Evolutionary conservation across 768 basidiomycete genomes (phyloP).

Genomic region (Suillus bovinus): DNA sequence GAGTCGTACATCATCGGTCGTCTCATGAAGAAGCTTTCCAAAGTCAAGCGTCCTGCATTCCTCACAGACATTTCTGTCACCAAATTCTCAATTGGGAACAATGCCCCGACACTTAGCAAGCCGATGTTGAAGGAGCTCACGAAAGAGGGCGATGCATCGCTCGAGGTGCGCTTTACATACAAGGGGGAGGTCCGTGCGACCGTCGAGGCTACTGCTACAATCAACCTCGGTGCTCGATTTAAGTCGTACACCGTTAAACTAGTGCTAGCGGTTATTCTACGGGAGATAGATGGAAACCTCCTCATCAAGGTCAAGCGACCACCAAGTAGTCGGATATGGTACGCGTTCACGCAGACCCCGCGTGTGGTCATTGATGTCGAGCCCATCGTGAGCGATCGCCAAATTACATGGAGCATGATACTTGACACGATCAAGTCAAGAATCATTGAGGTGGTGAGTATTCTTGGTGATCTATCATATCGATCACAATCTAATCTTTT

Average conservation of each 20-base stretch:
- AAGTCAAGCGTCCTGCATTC: conserved; percentile 87
- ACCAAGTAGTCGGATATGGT: conserved; percentile 94
- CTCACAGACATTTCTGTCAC: conserved; percentile 83
- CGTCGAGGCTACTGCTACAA: conserved; percentile 85
- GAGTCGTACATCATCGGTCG: conserved; percentile 85
- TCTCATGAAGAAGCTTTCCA: conserved; percentile 91
- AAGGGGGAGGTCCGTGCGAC: conserved; percentile 90
- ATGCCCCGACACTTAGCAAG: conserved; percentile 85
- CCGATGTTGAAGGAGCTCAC: conserved; percentile 99
- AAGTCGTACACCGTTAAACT: conserved; percentile 90
- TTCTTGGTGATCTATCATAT: conserved; percentile 4
- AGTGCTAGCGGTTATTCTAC: conserved; percentile 83
- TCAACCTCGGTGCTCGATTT: conserved; percentile 80
- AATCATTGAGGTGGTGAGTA: conserved; percentile 81
- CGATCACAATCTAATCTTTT: conserved; percentile 54
- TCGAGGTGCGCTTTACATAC: conserved; percentile 84
- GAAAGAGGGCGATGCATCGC: conserved; percentile 86
- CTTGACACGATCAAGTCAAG: conserved; percentile 86
- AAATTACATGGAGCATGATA: conserved; percentile 94
- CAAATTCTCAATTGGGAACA: conserved; percentile 86
- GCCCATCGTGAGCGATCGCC: conserved; percentile 91
- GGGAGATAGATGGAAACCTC: conserved; percentile 89
- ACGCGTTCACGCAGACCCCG: conserved; percentile 86
- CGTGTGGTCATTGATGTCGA: conserved; percentile 87
- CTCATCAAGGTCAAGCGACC: conserved; percentile 91